Conservation (phyloP, 2,329 filamentous ascomycete species). For the Hypoxylon sp. region DNA sequence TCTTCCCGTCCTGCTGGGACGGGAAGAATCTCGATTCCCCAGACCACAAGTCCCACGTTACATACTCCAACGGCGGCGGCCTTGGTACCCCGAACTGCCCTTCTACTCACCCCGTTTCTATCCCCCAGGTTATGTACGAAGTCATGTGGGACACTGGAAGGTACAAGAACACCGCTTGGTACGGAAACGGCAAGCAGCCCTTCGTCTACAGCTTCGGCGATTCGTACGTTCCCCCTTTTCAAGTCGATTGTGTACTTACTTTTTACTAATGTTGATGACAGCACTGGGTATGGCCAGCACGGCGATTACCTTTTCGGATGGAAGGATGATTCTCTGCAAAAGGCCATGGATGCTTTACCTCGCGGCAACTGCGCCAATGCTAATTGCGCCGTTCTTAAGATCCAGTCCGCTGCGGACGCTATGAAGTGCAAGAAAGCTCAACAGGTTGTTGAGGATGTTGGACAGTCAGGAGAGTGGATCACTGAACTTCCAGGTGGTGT, state of each 20-base stretch:
- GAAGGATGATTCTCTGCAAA: slow-evolving; percentile 59
- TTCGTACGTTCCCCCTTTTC: slow-evolving; percentile 32
- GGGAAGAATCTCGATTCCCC: slow-evolving; percentile 46
- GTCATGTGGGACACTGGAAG: slow-evolving; percentile 47
- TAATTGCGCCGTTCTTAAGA: slow-evolving; percentile 41
- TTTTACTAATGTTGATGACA: slow-evolving; percentile 25
- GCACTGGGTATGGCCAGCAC: slow-evolving; percentile 56
- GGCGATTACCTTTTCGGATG: slow-evolving; percentile 61
- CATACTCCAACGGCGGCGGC: slow-evolving; percentile 43
- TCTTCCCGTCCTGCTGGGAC: slow-evolving; percentile 49
- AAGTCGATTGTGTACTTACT: slow-evolving; percentile 1
- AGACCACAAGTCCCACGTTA: slow-evolving; percentile 47
- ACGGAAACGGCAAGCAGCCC: slow-evolving; percentile 44
- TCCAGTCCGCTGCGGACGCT: slow-evolving; percentile 36
- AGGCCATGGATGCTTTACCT: slow-evolving; percentile 53
- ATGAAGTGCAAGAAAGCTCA: slow-evolving; percentile 44
- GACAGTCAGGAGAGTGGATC: slow-evolving; percentile 33
- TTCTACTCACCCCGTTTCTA: slow-evolving; percentile 44
- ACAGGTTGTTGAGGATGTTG: slow-evolving; percentile 39
- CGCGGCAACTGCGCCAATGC: slow-evolving; percentile 35
- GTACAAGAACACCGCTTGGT: slow-evolving; percentile 41
- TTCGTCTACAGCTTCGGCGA: slow-evolving; percentile 60
- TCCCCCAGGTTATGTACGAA: slow-evolving; percentile 48
- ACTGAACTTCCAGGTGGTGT: slow-evolving; percentile 34
- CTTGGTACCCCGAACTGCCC: slow-evolving; percentile 43